Evolutionary conservation across 495 filamentous ascomycete genomes (phyloP).

Genomic region (Platismatia glauca): DNA sequence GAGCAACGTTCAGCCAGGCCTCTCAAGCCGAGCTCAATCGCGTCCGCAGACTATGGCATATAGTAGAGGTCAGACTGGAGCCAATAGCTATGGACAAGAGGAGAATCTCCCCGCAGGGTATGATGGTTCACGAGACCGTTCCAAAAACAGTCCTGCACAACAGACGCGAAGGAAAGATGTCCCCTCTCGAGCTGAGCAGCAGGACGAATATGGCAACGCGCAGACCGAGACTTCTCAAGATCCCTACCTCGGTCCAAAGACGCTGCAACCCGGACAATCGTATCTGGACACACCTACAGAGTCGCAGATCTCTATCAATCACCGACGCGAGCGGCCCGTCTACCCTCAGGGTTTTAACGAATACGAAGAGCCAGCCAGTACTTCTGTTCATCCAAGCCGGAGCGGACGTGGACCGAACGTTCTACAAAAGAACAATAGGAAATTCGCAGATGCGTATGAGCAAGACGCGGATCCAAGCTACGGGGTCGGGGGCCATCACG

Average conservation of each 20-base stretch:
- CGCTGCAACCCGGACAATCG: constrained; percentile 15
- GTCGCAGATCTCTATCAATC: constrained; percentile 24
- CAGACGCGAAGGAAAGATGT: constrained; percentile 16
- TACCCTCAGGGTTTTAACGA: constrained; percentile 35
- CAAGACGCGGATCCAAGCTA: constrained; percentile 48
- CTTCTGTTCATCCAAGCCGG: constrained; percentile 38
- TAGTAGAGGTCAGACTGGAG: constrained; percentile 13
- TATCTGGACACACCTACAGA: constrained; percentile 23
- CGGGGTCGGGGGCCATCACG: constrained; percentile 48
- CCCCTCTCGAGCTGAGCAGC: constrained; percentile 13
- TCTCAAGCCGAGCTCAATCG: constrained; percentile 18
- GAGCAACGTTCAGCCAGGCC: constrained; percentile 14
- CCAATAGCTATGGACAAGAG: constrained; percentile 17
- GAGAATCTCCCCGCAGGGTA: constrained; percentile 9
- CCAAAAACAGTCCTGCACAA: constrained; percentile 9
- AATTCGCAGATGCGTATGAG: constrained; percentile 87
- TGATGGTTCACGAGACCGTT: constrained; percentile 21
- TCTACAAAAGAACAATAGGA: constrained; percentile 72
- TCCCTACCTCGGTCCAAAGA: constrained; percentile 7
- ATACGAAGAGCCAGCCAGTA: constrained; percentile 35
- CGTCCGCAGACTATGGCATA: constrained; percentile 24
- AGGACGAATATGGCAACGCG: constrained; percentile 13
- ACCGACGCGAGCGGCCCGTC: constrained; percentile 29
- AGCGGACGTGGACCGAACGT: constrained; percentile 44
- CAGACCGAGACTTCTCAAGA: constrained; percentile 17